Evolutionary conservation across 495 filamentous ascomycete genomes (phyloP), one percentile per base, ranked within the genome.

Genomic region (Entonaema liquescens): DNA sequence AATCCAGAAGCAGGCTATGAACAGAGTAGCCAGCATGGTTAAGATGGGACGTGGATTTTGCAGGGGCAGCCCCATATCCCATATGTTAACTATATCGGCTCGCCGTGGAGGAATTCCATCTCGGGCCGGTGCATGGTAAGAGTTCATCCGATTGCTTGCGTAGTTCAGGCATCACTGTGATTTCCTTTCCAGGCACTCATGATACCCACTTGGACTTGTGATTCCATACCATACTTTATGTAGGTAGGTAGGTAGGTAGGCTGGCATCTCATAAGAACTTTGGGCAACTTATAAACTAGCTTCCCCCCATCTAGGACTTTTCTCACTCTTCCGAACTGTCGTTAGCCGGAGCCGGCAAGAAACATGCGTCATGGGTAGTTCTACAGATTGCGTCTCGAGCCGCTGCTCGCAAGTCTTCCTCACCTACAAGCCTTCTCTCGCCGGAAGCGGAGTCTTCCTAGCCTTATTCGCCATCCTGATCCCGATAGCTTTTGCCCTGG

Each of bases 391-490:
- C 52, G 38, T 53, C 40, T 59, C 58, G 49, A 56, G 54, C 59
- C 53, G 42, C 36, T 77, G 72, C 61, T 52, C 61, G 59, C 67
- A 47, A 64, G 65, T 73, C 49, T 80, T 77, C 47, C 66, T 80
- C 23, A 50, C 57, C 21, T 76, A 76, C 47, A 61, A 73, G 31
- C 73, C 77, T 9, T 60, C 76, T 1, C 67, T 79, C 2, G 77
- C 72, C 2, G 79, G 76, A 23, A 80, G 76, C 62, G 74, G 55
- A 29, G 59, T 80, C 26, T 73, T 85, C 60, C 75, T 85, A 31
- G 78, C 73, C 11, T 62, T 78, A 25, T 85, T 83, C 56, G 79
- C 78, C 53, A 33, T 74, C 36, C 67, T 83, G 13, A 72, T 79
- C 13, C 81, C 77, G 15, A 31, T 81, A 55, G 71, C 75, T 23